These are phyloP conservation scores for Aspergillus coremiiformis DNA, from an alignment of 495 filamentous ascomycete genomes.

Conservation along the genomic window DNA sequence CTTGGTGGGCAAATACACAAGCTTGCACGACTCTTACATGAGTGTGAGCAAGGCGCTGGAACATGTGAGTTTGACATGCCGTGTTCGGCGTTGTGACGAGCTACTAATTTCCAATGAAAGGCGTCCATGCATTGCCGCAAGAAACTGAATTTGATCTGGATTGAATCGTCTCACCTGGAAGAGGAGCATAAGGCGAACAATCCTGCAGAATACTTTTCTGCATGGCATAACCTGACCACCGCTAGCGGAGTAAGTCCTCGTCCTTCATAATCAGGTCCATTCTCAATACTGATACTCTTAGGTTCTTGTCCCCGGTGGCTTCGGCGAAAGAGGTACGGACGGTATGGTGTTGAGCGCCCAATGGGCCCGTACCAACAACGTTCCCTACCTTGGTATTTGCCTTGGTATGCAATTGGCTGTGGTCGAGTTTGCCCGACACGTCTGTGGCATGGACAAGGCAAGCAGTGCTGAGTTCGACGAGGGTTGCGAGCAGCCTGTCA, in stretches of 20 bases:
- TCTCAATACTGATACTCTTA: slow-evolving; percentile 28
- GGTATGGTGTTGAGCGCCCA: slow-evolving; percentile 82
- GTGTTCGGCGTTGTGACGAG: neutral
- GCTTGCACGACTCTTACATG: slow-evolving; percentile 76
- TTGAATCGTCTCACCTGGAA: slow-evolving; percentile 81
- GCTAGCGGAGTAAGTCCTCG: slow-evolving; percentile 45
- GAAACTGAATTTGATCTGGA: slow-evolving; percentile 74
- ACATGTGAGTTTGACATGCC: slow-evolving; percentile 37
- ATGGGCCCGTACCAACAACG: slow-evolving; percentile 75
- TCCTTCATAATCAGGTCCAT: neutral
- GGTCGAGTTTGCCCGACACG: slow-evolving; percentile 75
- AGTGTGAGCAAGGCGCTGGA: slow-evolving; percentile 79
- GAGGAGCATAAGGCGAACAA: slow-evolving; percentile 44
- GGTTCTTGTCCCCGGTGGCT: slow-evolving; percentile 53
- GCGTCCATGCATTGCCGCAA: slow-evolving; percentile 76
- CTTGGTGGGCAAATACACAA: slow-evolving; percentile 86
- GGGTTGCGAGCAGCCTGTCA: slow-evolving; percentile 48
- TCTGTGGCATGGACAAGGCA: slow-evolving; percentile 54
- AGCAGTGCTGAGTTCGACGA: slow-evolving; percentile 60
- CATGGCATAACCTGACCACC: slow-evolving; percentile 73
- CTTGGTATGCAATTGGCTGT: slow-evolving; percentile 94
- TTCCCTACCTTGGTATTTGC: slow-evolving; percentile 86
- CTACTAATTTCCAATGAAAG: neutral
- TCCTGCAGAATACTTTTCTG: slow-evolving; percentile 75
- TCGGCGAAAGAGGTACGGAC: slow-evolving; percentile 70